These are phyloP conservation scores for Claviceps sp. DNA, from an alignment of 2,329 filamentous ascomycete genomes.

Conservation along the genomic window DNA sequence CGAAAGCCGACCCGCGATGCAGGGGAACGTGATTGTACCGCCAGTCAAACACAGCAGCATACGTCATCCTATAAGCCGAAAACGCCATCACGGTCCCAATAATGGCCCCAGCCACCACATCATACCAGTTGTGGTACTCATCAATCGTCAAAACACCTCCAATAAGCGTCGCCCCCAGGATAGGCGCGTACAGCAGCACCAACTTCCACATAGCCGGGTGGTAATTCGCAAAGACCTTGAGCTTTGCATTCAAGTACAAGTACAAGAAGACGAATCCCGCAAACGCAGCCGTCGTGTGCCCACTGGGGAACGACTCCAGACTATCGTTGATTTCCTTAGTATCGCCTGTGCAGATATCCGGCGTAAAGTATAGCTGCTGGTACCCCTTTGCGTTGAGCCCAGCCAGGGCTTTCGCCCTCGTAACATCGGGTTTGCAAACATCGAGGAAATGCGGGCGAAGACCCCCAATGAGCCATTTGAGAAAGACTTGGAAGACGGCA, in stretches of 20 bases:
- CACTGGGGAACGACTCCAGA: constrained; percentile 59
- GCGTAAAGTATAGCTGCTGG: constrained; percentile 51
- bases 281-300: constrained; percentile 62
- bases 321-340: constrained; percentile 50
- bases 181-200: constrained; percentile 47
- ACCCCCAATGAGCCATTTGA: constrained; percentile 65
- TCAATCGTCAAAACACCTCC: constrained; percentile 59
- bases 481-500: constrained; percentile 63
- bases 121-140: constrained; percentile 65
- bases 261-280: constrained; percentile 58
- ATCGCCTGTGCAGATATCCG: constrained; percentile 57
- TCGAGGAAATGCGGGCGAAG: constrained; percentile 59
- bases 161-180: constrained; percentile 55
- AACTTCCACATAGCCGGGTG: constrained; percentile 66
- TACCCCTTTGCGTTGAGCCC: constrained; percentile 40
- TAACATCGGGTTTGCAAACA: constrained; percentile 47
- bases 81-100: constrained; percentile 56
- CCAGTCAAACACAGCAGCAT: constrained; percentile 56
- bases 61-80: constrained; percentile 52
- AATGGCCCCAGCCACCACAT: constrained; percentile 50
- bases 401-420: constrained; percentile 8
- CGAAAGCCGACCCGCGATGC: constrained; percentile 29
- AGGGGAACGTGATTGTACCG: constrained; percentile 52
- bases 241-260: constrained; percentile 65
- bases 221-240: constrained; percentile 62